These are phyloP conservation scores for Pyracantha coccinea DNA, from an alignment of 331 rosid genomes.

Conservation along the genomic window DNA sequence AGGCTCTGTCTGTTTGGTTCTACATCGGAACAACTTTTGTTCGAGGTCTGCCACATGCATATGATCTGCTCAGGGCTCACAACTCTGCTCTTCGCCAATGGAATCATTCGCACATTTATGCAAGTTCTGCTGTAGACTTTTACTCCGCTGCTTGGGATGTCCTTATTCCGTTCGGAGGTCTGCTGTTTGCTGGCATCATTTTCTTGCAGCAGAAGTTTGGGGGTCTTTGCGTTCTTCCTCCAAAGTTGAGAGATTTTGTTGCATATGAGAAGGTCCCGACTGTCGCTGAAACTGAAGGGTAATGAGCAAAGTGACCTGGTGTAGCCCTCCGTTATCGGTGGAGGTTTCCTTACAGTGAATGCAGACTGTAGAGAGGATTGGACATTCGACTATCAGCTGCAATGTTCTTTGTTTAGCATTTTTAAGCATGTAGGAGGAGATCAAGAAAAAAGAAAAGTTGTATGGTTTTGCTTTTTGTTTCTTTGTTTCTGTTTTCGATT, in stretches of 20 bases:
- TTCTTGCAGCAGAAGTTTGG: conserved; percentile 62
- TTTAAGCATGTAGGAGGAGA: neutral
- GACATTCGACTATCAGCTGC: neutral
- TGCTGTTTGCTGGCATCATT: conserved; percentile 31
- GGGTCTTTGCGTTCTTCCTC: conserved; percentile 33
- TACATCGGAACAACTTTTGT: conserved; percentile 54
- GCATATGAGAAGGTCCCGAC: conserved; percentile 30
- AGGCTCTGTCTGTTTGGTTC: conserved; percentile 29
- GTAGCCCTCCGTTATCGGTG: neutral
- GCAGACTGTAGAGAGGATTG: neutral
- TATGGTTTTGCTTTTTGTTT: neutral
- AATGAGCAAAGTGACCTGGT: neutral
- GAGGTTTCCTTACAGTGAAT: neutral
- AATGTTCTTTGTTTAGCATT: neutral
- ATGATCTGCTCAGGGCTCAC: conserved; percentile 36
- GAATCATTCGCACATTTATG: conserved; percentile 21
- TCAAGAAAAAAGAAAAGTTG: neutral
- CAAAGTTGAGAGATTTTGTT: conserved; percentile 17
- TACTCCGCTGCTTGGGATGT: conserved; percentile 51
- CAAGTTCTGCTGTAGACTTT: conserved; percentile 30
- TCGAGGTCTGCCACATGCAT: conserved; percentile 43
- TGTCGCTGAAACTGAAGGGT: neutral
- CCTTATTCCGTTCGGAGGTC: conserved; percentile 32
- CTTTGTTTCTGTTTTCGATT: neutral
- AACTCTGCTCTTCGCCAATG: neutral